phyloP scores from a whole-genome alignment of 345 rosid species.

The Pseudoturritis turrita region DNA sequence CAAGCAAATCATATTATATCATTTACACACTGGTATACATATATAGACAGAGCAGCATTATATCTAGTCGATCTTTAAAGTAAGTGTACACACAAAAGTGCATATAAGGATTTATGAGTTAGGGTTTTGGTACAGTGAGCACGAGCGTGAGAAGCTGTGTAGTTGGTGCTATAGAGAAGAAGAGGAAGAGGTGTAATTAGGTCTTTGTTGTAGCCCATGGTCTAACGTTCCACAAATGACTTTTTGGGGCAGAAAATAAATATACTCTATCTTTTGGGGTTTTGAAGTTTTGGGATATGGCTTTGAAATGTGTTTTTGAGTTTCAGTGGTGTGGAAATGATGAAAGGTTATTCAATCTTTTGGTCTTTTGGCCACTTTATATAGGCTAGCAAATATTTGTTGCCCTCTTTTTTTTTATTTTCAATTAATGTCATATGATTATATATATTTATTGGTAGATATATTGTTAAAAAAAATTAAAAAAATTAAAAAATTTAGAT shows the following conservation, averaged over 20 bases:
- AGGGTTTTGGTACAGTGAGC: slow-evolving; percentile 10
- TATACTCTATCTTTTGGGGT: neutral
- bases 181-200: neutral
- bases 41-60: neutral
- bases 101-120: neutral
- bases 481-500: too few relatives aligned
- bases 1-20: neutral
- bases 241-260: neutral
- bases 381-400: neutral
- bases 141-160: neutral
- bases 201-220: slow-evolving; percentile 10
- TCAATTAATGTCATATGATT: neutral
- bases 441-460: too few relatives aligned
- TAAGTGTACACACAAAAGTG: too few relatives aligned
- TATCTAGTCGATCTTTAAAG: neutral
- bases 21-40: neutral
- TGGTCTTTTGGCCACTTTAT: neutral
- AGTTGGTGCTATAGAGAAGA: neutral
- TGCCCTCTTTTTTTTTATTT: neutral
- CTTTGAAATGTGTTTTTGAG: neutral
- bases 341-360: neutral
- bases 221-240: neutral
- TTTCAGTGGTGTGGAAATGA: neutral
- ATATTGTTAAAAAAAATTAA: too few relatives aligned
- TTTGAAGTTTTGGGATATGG: neutral